A percentile compares a stretch with the other conserved stretches of the same genome.
These are phyloP conservation scores for Dissoconium aciculare DNA, from an alignment of 2,329 filamentous ascomycete species.

Conservation along the genomic window DNA sequence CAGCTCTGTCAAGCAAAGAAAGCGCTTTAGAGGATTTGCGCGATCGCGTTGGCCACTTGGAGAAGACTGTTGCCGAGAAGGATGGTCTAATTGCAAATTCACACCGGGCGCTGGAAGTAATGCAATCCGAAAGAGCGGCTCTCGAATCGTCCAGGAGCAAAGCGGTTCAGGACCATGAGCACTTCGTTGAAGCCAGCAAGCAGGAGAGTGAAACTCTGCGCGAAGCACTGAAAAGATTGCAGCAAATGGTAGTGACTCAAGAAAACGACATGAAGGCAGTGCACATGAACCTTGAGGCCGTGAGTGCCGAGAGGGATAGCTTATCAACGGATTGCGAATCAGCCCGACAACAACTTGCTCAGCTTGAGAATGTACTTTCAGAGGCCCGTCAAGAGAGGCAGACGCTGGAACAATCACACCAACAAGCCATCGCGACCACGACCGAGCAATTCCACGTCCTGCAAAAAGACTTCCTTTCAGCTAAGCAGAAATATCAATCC, in stretches of 20 bases:
- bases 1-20: constrained; percentile 30
- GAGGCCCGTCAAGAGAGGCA: neutral
- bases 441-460: neutral
- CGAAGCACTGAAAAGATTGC: neutral
- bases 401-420: neutral
- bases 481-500: neutral
- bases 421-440: neutral
- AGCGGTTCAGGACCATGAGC: too few relatives aligned
- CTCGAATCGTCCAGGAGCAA: too few relatives aligned
- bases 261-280: neutral
- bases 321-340: neutral
- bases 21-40: constrained; percentile 31
- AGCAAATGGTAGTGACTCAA: neutral
- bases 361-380: neutral
- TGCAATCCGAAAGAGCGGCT: constrained; percentile 7
- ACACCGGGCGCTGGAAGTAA: constrained; percentile 6
- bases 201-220: too few relatives aligned
- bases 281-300: neutral
- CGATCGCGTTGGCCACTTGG: constrained; percentile 18
- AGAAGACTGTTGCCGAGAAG: constrained; percentile 9
- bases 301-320: neutral
- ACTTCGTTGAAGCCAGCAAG: too few relatives aligned
- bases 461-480: constrained; percentile 2
- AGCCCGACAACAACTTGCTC: neutral
- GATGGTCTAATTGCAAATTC: constrained; percentile 5